Percentiles rank a stretch among this genome's conserved stretches.
phyloP scores from a whole-genome alignment of 1,284 basidiomycete species.

The Irpex sp. region DNA sequence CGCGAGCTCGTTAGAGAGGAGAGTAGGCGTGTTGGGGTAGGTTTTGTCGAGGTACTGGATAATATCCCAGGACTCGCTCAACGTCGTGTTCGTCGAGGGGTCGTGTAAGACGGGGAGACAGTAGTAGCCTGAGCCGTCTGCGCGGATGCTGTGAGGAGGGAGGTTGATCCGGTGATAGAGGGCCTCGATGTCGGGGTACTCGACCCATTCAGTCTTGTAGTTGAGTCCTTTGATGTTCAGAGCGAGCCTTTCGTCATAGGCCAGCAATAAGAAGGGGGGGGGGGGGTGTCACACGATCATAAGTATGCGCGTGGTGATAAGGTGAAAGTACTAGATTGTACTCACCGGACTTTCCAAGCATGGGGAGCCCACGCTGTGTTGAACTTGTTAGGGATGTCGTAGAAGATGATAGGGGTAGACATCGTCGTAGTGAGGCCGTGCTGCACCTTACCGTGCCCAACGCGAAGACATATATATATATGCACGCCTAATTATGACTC shows the following conservation, averaged over 20 bases:
- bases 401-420: conserved; percentile 5
- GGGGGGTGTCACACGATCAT: too few species aligned
- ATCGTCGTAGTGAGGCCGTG: not conserved
- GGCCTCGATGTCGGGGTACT: conserved; percentile 28
- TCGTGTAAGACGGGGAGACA: conserved; percentile 24
- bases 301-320: too few species aligned
- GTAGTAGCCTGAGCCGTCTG: conserved; percentile 18
- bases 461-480: too few species aligned
- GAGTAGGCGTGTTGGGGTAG: conserved; percentile 19
- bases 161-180: conserved; percentile 22
- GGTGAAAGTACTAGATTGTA: too few species aligned
- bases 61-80: conserved; percentile 21
- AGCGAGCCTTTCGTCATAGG: conserved; percentile 15
- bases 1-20: conserved; percentile 17
- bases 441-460: too few species aligned
- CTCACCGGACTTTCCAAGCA: conserved; percentile 12
- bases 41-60: conserved; percentile 24
- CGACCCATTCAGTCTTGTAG: conserved; percentile 27
- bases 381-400: conserved; percentile 11
- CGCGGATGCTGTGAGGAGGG: conserved; percentile 5
- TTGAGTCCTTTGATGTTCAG: conserved; percentile 27
- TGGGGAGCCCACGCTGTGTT: conserved; percentile 12
- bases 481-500: too few species aligned
- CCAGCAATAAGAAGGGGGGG: not conserved
- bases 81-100: conserved; percentile 9